Evolutionary conservation across 2,329 filamentous ascomycete species (phyloP), one percentile per base, ranked within the genome.

Genomic region (Fusarium sp.): DNA sequence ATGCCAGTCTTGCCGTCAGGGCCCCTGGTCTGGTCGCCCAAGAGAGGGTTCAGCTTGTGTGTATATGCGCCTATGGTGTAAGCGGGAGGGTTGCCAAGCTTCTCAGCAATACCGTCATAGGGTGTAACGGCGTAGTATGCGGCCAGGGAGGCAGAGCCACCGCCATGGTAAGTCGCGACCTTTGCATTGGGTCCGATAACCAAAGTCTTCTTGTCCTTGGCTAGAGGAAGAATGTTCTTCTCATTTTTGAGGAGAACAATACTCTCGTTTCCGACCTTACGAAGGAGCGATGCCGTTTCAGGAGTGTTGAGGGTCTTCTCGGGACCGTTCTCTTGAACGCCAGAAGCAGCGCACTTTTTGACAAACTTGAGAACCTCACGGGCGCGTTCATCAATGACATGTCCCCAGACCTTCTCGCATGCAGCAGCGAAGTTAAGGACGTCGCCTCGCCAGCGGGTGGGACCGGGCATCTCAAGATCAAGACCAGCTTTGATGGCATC

Each of bases 231-330:
- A 0, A 90, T 77, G 16, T 82, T 82, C 40, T 86, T 85, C 15
- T 92, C 86, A 70, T 95, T 95, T 81, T 94, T 93, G 51, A 94
- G 81, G 15, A 95, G 83, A 2, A 94, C 91, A 11, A 93, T 89
- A 6, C 89, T 89, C 76, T 94, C 90, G 7, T 89, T 87, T 20
- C 90, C 91, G 25, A 92, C 84, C 57, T 86, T 84, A 20, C 92
- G 86, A 24, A 93, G 85, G 47, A 94, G 82, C 18, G 84, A 86
- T 7, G 89, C 86, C 40, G 89, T 89, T 76, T 91, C 86, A 1
- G 86, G 84, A 0, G 87, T 91, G 74, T 93, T 83, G 10, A 84
- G 81, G 0, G 81, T 84, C 51, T 79, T 81, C 76, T 90, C 88
- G 0, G 84, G 81, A 0, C 85, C 87, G 22, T 84, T 81, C 74